Percentiles rank a stretch among this genome's conserved stretches.
phyloP scores from a whole-genome alignment of 805 yeast species.

The Lipomyces yamanashiensis region DNA sequence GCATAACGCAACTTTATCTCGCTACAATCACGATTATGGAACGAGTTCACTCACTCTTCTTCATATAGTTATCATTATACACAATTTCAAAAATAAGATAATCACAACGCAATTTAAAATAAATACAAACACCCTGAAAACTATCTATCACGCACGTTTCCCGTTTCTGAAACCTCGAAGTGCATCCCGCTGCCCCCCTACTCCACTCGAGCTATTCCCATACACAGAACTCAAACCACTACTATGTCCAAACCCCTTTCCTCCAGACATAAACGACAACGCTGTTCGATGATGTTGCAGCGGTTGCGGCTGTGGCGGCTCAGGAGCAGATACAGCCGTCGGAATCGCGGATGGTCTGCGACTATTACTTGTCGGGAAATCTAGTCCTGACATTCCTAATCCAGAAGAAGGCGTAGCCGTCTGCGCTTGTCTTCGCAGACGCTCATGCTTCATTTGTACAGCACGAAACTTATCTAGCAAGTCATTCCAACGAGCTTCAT shows the following conservation, averaged over 20 bases:
- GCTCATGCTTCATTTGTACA: conserved; percentile 53
- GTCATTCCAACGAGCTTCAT: conserved; percentile 48
- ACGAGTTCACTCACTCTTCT: background rate
- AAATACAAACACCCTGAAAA: background rate
- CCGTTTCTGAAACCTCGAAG: conserved; percentile 16
- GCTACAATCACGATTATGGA: too few relatives aligned
- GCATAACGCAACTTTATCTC: background rate
- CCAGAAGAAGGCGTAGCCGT: conserved; percentile 6
- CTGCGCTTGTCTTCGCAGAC: conserved; percentile 27
- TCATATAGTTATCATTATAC: background rate
- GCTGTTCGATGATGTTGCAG: conserved; percentile 30
- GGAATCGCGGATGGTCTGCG: background rate
- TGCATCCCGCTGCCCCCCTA: background rate
- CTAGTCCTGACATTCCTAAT: conserved; percentile 17
- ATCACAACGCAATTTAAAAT: background rate
- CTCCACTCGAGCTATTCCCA: background rate
- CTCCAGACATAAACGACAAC: conserved; percentile 31
- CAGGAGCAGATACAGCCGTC: background rate
- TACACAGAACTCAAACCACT: background rate
- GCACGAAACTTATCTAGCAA: conserved; percentile 55
- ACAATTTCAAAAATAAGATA: background rate
- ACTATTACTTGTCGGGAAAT: conserved; percentile 8
- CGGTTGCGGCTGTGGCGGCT: conserved; percentile 18
- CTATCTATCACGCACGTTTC: conserved; percentile 1
- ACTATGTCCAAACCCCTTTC: conserved; percentile 2